phyloP scores from a whole-genome alignment of 768 basidiomycete genomes.

The Mycena epipterygia region DNA sequence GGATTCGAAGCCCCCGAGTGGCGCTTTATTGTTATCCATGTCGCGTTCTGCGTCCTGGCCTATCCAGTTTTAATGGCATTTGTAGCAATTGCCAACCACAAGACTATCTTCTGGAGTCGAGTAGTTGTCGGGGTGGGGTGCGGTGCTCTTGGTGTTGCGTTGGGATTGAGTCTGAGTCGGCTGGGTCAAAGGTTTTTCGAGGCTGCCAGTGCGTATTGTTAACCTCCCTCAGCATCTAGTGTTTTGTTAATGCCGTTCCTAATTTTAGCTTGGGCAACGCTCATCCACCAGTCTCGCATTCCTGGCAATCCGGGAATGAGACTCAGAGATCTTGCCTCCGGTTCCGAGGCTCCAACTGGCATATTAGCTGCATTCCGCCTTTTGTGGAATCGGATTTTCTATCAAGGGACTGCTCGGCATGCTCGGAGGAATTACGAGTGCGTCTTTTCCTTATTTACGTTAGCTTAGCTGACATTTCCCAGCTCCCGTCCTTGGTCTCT shows the following conservation, averaged over 20 bases:
- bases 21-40: conserved; percentile 46
- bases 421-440: conserved; percentile 53
- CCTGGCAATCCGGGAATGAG: conserved; percentile 48
- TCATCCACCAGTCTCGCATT: conserved; percentile 56
- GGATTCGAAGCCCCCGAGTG: conserved; percentile 53
- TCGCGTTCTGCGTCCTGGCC: conserved; percentile 46
- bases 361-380: conserved; percentile 47
- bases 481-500: conserved; percentile 56
- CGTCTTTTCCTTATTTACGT: conserved; percentile 26
- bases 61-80: conserved; percentile 52
- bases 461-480: conserved; percentile 2
- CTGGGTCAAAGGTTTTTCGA: conserved; percentile 50
- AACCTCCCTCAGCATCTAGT: not conserved
- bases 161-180: conserved; percentile 48
- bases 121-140: conserved; percentile 52
- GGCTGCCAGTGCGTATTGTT: conserved; percentile 54
- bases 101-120: conserved; percentile 56
- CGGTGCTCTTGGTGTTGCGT: conserved; percentile 47
- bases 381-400: conserved; percentile 50
- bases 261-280: conserved; percentile 57
- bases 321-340: conserved; percentile 52
- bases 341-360: conserved; percentile 47
- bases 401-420: conserved; percentile 49
- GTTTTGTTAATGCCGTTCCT: not conserved
- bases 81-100: conserved; percentile 44